Conservation (phyloP, 2,329 filamentous ascomycete species). For the Fusarium verrucosum region DNA sequence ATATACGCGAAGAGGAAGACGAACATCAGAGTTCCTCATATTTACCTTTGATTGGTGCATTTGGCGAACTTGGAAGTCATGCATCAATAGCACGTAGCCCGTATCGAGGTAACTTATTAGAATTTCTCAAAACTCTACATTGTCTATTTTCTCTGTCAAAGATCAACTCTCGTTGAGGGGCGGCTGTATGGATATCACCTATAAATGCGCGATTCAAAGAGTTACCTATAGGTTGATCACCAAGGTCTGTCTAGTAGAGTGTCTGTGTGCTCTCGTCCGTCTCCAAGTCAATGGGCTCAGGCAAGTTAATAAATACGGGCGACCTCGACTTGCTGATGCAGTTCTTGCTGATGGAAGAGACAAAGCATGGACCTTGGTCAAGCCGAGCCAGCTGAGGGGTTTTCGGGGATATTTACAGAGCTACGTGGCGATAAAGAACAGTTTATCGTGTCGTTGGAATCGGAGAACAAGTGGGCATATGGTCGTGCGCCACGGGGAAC, state of each 20-base stretch:
- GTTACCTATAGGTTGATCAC: background rate
- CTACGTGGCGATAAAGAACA: too few species aligned
- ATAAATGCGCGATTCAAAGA: background rate
- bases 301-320: background rate
- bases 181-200: accelerated
- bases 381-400: background rate
- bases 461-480: constrained; percentile 8
- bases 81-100: too few species aligned
- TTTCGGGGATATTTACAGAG: background rate
- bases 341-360: too few species aligned
- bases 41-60: too few species aligned
- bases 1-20: too few species aligned
- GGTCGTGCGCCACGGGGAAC: background rate
- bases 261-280: background rate
- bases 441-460: background rate
- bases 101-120: too few species aligned
- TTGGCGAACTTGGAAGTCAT: too few species aligned
- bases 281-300: background rate
- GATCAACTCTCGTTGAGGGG: background rate
- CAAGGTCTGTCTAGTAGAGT: background rate
- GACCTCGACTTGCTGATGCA: background rate
- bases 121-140: background rate
- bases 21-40: too few species aligned
- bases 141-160: background rate
- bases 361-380: too few species aligned